phyloP scores from a whole-genome alignment of 441 rosid genomes.

The Jatropha podagrica region DNA sequence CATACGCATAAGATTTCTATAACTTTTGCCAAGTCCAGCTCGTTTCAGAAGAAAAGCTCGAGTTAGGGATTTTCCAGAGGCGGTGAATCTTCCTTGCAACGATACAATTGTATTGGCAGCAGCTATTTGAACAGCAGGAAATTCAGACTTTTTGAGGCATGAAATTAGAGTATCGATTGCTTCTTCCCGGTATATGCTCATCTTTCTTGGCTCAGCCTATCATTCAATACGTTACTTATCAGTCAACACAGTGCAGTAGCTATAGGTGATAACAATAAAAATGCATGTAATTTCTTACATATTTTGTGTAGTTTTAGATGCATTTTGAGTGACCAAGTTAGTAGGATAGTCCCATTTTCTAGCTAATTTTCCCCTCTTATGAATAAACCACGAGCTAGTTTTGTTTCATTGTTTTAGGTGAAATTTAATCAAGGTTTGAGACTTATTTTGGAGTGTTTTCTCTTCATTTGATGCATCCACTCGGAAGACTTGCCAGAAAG shows the following conservation, averaged over 20 bases:
- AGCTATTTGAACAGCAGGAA: constrained; percentile 57
- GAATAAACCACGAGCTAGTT: no score
- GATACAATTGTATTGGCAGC: constrained; percentile 59
- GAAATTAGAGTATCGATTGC: constrained; percentile 64
- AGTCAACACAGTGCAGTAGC: neutral
- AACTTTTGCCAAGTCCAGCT: constrained; percentile 53
- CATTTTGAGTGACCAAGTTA: no score
- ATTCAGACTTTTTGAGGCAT: constrained; percentile 54
- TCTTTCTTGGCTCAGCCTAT: constrained; percentile 71
- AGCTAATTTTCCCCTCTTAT: no score
- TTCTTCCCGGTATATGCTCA: constrained; percentile 79
- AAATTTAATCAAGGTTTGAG: no score
- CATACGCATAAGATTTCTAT: constrained; percentile 42
- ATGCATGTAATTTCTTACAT: no score
- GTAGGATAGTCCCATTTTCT: no score
- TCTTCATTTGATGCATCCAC: no score
- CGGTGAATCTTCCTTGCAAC: constrained; percentile 64
- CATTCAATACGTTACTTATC: constrained; percentile 18
- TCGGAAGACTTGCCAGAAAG: no score
- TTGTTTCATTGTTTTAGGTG: no score
- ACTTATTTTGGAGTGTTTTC: no score
- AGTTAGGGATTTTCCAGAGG: constrained; percentile 56
- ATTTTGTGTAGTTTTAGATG: no score
- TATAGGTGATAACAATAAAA: no score
- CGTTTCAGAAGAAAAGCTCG: constrained; percentile 56